A percentile compares a stretch with the other conserved stretches of the same genome.
Evolutionary conservation across 345 rosid genomes (phyloP).

Genomic region (Eucalyptus cladocalyx): DNA sequence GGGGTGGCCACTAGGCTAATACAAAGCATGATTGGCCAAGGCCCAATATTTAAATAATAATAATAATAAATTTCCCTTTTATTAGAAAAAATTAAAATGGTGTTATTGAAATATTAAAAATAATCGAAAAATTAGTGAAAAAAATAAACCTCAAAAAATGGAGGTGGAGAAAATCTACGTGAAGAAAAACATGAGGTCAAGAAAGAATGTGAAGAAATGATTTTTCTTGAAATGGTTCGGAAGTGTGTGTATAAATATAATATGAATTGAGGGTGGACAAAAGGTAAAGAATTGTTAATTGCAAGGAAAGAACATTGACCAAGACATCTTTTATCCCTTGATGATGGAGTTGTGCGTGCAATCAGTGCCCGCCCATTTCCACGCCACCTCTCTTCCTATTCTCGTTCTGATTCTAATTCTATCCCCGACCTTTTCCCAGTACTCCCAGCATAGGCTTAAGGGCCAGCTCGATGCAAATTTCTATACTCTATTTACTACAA

Average conservation of each 20-base stretch:
- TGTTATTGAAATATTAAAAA: too few species aligned
- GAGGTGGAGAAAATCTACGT: background rate
- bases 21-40: too few species aligned
- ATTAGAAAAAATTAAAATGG: too few species aligned
- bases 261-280: too few species aligned
- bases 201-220: background rate
- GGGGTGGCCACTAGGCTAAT: too few species aligned
- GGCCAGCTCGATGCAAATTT: background rate
- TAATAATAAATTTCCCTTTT: too few species aligned
- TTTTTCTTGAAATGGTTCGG: background rate
- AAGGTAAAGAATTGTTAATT: too few species aligned
- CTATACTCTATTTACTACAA: background rate
- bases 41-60: too few species aligned
- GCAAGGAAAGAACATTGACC: too few species aligned
- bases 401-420: background rate
- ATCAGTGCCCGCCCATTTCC: background rate
- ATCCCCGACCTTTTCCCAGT: background rate
- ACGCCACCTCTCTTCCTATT: background rate
- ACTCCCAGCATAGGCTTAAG: background rate
- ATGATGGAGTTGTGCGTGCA: too few species aligned
- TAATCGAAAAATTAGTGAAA: too few species aligned
- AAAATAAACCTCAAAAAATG: background rate
- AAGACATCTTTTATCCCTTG: too few species aligned
- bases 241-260: background rate
- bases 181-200: background rate